Conservation (phyloP, 2,329 filamentous ascomycete genomes). For the Nemania abortiva region DNA sequence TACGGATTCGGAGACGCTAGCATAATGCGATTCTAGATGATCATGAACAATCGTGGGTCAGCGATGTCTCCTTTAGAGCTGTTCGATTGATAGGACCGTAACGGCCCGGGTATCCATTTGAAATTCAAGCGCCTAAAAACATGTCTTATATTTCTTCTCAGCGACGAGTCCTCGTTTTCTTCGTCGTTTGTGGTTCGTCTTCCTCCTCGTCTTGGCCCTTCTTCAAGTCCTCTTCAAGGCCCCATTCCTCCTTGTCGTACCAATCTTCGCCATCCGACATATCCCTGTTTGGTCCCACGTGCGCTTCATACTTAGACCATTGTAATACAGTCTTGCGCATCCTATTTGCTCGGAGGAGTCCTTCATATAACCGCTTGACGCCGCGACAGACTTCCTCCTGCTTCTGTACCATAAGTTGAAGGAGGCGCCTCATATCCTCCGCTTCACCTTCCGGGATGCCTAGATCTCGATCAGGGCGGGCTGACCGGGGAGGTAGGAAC, state of each 20-base stretch:
- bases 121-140: constrained; percentile 26
- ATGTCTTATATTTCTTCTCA: constrained; percentile 41
- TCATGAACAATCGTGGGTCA: neutral
- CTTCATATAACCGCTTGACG: constrained; percentile 74
- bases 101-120: constrained; percentile 36
- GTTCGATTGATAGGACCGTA: constrained; percentile 18
- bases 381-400: constrained; percentile 86
- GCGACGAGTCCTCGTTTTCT: constrained; percentile 71
- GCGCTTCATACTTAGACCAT: constrained; percentile 83
- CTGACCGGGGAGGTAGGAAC: constrained; percentile 73
- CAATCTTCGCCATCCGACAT: constrained; percentile 92
- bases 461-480: constrained; percentile 75
- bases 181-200: constrained; percentile 73
- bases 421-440: constrained; percentile 79
- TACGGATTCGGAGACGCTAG: neutral
- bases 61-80: neutral
- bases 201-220: constrained; percentile 88
- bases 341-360: constrained; percentile 78
- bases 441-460: constrained; percentile 80
- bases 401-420: constrained; percentile 84
- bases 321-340: constrained; percentile 77
- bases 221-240: constrained; percentile 77
- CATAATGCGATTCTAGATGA: neutral
- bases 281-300: constrained; percentile 73
- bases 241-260: constrained; percentile 87